phyloP scores from a whole-genome alignment of 2,329 filamentous ascomycete genomes.

The Colletotrichum gigasporum region DNA sequence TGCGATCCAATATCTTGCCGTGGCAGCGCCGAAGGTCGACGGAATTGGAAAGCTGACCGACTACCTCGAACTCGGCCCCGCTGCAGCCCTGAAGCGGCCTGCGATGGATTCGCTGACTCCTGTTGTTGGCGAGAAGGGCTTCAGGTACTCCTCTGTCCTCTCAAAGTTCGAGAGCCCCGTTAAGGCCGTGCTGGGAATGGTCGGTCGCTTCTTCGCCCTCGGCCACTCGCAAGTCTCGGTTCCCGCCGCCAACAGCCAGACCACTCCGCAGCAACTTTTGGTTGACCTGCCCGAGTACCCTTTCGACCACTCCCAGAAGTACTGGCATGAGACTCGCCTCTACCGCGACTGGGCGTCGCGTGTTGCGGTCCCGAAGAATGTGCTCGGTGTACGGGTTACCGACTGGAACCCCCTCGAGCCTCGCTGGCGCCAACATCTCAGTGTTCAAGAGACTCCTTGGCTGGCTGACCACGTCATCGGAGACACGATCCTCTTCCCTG shows the following conservation, averaged over 20 bases:
- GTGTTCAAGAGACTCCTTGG: slow-evolving; percentile 49
- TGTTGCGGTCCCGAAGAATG: not conserved
- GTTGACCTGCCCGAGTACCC: slow-evolving; percentile 30
- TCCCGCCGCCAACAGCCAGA: not conserved
- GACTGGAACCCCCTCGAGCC: slow-evolving; percentile 32
- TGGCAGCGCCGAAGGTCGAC: not conserved
- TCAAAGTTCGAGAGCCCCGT: not conserved
- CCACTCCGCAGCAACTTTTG: not conserved
- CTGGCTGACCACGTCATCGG: slow-evolving; percentile 56
- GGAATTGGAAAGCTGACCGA: not conserved
- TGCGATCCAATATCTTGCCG: not conserved
- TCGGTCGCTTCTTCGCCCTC: not conserved
- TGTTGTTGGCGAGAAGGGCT: too few relatives aligned
- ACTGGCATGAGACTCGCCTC: slow-evolving; percentile 1
- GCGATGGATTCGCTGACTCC: not conserved
- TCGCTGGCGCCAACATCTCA: slow-evolving; percentile 22
- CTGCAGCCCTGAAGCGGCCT: not conserved
- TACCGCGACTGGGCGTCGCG: slow-evolving; percentile 18
- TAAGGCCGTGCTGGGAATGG: not conserved
- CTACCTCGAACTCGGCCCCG: not conserved
- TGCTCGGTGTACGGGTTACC: slow-evolving; percentile 2
- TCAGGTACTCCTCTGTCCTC: not conserved
- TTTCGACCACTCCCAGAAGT: slow-evolving; percentile 37
- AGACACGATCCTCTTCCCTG: slow-evolving; percentile 50
- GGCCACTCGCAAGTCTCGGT: not conserved